These are phyloP conservation scores for Fomitopsis pulvina DNA, from an alignment of 768 basidiomycete genomes.

Conservation along the genomic window DNA sequence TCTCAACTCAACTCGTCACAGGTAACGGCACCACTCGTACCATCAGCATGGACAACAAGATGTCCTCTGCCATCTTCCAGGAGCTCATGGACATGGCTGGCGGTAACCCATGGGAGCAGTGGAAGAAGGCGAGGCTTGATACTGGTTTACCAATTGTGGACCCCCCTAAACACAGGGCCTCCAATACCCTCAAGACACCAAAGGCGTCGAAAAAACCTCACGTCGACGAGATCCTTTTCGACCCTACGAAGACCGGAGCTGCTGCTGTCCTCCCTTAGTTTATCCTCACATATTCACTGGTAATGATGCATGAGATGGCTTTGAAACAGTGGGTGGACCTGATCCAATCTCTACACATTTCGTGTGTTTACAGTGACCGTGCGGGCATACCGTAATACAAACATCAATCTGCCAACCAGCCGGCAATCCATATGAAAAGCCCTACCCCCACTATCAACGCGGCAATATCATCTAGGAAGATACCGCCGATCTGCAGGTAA, in stretches of 20 bases:
- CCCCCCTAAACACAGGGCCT: constrained; percentile 8
- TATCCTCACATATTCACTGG: neutral
- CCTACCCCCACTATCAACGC: constrained; percentile 68
- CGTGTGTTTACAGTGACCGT: neutral
- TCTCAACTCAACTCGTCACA: constrained; percentile 17
- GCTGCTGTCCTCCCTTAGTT: constrained; percentile 31
- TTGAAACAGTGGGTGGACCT: neutral
- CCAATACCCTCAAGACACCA: constrained; percentile 7
- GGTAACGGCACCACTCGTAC: constrained; percentile 43
- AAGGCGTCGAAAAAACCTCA: constrained; percentile 12
- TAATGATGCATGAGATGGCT: neutral
- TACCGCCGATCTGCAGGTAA: constrained; percentile 61
- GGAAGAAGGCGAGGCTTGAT: constrained; percentile 40
- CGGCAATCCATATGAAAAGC: constrained; percentile 28
- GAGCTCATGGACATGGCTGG: constrained; percentile 69
- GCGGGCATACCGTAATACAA: constrained; percentile 1
- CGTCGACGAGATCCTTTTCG: neutral
- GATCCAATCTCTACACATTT: neutral
- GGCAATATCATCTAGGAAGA: constrained; percentile 68
- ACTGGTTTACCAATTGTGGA: constrained; percentile 42
- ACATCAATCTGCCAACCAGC: constrained; percentile 18
- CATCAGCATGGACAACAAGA: constrained; percentile 57
- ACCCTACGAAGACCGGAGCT: constrained; percentile 29
- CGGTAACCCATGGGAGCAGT: constrained; percentile 49
- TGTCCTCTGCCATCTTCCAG: constrained; percentile 59